Evolutionary conservation across 202 grass and related monocot genomes (phyloP).

Genomic region (Miscanthus sacchariflorus): DNA sequence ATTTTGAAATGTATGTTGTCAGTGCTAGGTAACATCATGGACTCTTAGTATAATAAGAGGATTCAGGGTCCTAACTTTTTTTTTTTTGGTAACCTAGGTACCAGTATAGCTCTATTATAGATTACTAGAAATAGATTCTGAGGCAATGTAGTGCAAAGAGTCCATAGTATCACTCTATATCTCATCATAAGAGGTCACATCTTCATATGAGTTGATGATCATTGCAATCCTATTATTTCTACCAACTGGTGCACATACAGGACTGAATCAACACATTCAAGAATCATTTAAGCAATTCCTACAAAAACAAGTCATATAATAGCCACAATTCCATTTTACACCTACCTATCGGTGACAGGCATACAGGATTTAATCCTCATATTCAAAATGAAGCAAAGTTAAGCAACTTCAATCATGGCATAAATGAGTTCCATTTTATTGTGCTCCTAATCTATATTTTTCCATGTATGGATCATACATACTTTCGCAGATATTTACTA

Average conservation of each 20-base stretch:
- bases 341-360: not conserved
- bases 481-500: not conserved
- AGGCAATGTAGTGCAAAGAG: not conserved
- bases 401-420: not conserved
- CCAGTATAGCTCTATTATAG: not conserved
- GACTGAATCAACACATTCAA: conserved; percentile 25
- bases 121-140: conserved; percentile 4
- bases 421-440: conserved; percentile 17
- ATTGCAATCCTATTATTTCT: conserved; percentile 11
- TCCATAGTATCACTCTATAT: not conserved
- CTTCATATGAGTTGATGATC: not conserved
- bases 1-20: conserved; percentile 16
- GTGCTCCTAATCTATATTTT: not conserved
- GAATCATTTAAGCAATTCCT: conserved; percentile 2
- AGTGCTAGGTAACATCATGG: conserved; percentile 11
- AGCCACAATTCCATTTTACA: conserved; percentile 8
- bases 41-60: not conserved
- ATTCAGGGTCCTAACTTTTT: not conserved
- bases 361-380: not conserved
- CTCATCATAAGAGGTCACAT: not conserved
- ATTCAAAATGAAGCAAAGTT: conserved; percentile 13
- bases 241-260: not conserved
- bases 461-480: not conserved
- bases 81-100: not conserved
- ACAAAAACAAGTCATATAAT: not conserved